phyloP scores from a whole-genome alignment of 2,329 filamentous ascomycete species.

The Cryphonectria naterciae region DNA sequence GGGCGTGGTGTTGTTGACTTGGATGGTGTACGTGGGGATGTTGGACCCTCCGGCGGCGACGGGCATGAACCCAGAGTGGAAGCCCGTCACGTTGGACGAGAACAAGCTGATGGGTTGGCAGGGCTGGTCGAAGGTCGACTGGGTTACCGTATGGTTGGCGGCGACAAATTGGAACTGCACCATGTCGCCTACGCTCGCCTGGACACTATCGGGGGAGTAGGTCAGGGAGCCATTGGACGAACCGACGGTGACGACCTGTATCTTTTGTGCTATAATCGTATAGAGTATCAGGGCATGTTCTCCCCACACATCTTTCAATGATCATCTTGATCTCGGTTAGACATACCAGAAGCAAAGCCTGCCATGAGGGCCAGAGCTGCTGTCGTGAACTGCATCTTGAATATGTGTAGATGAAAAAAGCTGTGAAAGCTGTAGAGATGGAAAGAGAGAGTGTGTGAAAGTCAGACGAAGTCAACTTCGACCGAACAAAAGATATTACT shows the following conservation, averaged over 20 bases:
- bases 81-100: slow-evolving; percentile 57
- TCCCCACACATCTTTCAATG: background rate
- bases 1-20: slow-evolving; percentile 69
- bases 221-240: slow-evolving; percentile 57
- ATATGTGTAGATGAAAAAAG: slow-evolving; percentile 26
- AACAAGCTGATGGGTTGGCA: slow-evolving; percentile 63
- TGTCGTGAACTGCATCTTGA: slow-evolving; percentile 58
- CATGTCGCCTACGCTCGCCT: slow-evolving; percentile 64
- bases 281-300: slow-evolving; percentile 2
- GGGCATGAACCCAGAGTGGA: slow-evolving; percentile 72
- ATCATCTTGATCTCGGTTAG: background rate
- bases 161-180: slow-evolving; percentile 70
- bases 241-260: slow-evolving; percentile 62
- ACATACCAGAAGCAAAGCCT: slow-evolving; percentile 51
- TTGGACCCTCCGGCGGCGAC: slow-evolving; percentile 56
- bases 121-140: slow-evolving; percentile 74
- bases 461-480: slow-evolving; percentile 27
- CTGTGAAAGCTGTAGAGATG: background rate
- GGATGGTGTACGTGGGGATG: slow-evolving; percentile 72
- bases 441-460: slow-evolving; percentile 9
- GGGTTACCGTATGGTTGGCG: slow-evolving; percentile 78
- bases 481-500: slow-evolving; percentile 21
- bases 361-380: slow-evolving; percentile 52
- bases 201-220: slow-evolving; percentile 70
- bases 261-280: slow-evolving; percentile 37